Conservation (phyloP, 2,329 filamentous ascomycete species). For the Claviceps citrina region DNA sequence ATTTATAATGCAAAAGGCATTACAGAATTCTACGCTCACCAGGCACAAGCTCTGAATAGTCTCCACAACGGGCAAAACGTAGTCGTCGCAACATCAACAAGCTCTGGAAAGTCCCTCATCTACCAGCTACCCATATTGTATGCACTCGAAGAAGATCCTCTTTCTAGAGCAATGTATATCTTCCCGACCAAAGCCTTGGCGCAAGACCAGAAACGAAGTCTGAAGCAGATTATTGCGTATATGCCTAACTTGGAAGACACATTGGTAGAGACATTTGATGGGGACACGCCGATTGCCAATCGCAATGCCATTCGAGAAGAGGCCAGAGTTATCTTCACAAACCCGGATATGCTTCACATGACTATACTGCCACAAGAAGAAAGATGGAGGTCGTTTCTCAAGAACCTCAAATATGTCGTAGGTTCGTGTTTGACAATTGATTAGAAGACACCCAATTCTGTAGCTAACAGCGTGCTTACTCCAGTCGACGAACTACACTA, state of each 20-base stretch:
- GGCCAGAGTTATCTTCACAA: slow-evolving; percentile 88
- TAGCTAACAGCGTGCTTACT: background rate
- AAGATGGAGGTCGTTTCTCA: slow-evolving; percentile 73
- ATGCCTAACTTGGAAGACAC: slow-evolving; percentile 62
- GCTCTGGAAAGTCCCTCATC: slow-evolving; percentile 93
- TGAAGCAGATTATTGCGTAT: slow-evolving; percentile 70
- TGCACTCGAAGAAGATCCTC: slow-evolving; percentile 60
- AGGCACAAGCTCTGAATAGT: slow-evolving; percentile 84
- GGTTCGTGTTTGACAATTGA: slow-evolving; percentile 17
- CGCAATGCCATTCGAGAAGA: slow-evolving; percentile 72
- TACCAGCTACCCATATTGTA: slow-evolving; percentile 89
- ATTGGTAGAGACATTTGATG: slow-evolving; percentile 87
- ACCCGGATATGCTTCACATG: slow-evolving; percentile 94
- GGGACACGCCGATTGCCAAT: slow-evolving; percentile 73
- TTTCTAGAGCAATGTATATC: slow-evolving; percentile 85
- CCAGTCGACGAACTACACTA: slow-evolving; percentile 77
- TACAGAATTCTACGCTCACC: slow-evolving; percentile 74
- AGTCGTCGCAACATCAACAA: slow-evolving; percentile 87
- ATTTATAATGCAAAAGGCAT: slow-evolving; percentile 86
- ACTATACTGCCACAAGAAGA: slow-evolving; percentile 88
- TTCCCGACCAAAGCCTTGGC: slow-evolving; percentile 95
- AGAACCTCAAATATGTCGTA: slow-evolving; percentile 81
- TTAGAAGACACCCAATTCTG: background rate
- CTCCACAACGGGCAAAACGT: slow-evolving; percentile 71
- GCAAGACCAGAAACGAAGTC: slow-evolving; percentile 79